Conservation (phyloP, 257 asterid genomes). For the Penstemon eatonii region DNA sequence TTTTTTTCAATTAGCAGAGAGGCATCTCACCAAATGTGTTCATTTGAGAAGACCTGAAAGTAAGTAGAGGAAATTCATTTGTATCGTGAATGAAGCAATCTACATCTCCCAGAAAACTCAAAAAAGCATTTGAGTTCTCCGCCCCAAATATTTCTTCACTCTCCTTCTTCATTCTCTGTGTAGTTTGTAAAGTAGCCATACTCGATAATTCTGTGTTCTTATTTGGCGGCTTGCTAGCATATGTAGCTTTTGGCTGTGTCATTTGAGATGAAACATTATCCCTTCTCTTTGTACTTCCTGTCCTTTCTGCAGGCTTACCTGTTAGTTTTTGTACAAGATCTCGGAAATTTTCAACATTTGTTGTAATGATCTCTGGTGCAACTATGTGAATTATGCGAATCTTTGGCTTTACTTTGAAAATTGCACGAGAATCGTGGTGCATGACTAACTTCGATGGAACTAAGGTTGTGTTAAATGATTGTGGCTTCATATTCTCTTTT, state of each 20-base stretch:
- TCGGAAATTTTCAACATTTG: conserved; percentile 60
- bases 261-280: conserved; percentile 16
- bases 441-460: conserved; percentile 35
- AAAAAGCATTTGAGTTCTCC: conserved; percentile 33
- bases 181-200: conserved; percentile 26
- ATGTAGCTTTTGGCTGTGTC: conserved; percentile 21
- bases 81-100: conserved; percentile 54
- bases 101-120: conserved; percentile 49
- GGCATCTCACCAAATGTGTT: conserved; percentile 52
- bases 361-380: conserved; percentile 71
- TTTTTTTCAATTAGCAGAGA: conserved; percentile 36
- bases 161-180: conserved; percentile 44
- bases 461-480: conserved; percentile 30
- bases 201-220: conserved; percentile 29
- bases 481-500: conserved; percentile 43
- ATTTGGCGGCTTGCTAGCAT: conserved; percentile 28
- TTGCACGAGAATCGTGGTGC: conserved; percentile 46
- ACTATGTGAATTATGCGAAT: conserved; percentile 78
- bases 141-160: conserved; percentile 36
- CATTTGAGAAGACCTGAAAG: conserved; percentile 48
- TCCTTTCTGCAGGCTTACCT: conserved; percentile 54
- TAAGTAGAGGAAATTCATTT: conserved; percentile 40
- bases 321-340: conserved; percentile 80
- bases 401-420: conserved; percentile 60
- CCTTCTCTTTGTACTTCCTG: conserved; percentile 21